These are phyloP conservation scores for Venturia nashicola DNA, from an alignment of 2,329 filamentous ascomycete genomes.

Conservation along the genomic window DNA sequence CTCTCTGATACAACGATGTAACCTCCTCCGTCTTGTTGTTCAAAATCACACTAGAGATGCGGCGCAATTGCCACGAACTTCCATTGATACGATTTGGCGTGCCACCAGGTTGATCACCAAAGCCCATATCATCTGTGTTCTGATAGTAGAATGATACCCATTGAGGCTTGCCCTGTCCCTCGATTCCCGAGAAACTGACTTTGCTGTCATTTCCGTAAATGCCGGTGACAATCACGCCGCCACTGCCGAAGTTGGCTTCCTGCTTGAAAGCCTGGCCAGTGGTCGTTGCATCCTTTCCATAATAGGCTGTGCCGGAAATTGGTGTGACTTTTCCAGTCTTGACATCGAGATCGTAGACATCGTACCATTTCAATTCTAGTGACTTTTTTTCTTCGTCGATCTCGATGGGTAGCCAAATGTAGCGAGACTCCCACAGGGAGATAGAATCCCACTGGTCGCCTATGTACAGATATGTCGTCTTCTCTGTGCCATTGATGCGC, in stretches of 20 bases:
- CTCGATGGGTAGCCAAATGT: conserved; percentile 44
- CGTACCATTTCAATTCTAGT: conserved; percentile 39
- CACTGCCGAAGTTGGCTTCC: conserved; percentile 41
- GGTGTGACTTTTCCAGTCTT: conserved; percentile 36
- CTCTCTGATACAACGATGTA: conserved; percentile 40
- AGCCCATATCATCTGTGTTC: conserved; percentile 50
- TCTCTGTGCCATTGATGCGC: conserved; percentile 35
- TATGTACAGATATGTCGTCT: conserved; percentile 40
- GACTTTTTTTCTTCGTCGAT: conserved; percentile 41
- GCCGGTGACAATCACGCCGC: conserved; percentile 36
- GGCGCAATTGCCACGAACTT: conserved; percentile 42
- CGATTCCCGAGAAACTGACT: conserved; percentile 36
- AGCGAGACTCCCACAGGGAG: conserved; percentile 44
- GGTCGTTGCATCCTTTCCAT: conserved; percentile 31
- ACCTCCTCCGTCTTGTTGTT: conserved; percentile 39
- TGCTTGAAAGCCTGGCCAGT: conserved; percentile 40
- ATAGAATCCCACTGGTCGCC: conserved; percentile 44
- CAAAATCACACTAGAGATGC: conserved; percentile 48
- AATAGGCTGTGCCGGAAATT: conserved; percentile 37
- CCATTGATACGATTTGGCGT: conserved; percentile 48
- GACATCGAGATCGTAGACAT: conserved; percentile 44
- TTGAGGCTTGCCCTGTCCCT: conserved; percentile 39
- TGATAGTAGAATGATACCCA: conserved; percentile 49
- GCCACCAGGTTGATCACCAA: conserved; percentile 41
- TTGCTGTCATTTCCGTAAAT: conserved; percentile 45